Percentiles rank a stretch among this genome's conserved stretches.
phyloP scores from a whole-genome alignment of 257 asterid genomes.

The Salvia miltiorrhiza region DNA sequence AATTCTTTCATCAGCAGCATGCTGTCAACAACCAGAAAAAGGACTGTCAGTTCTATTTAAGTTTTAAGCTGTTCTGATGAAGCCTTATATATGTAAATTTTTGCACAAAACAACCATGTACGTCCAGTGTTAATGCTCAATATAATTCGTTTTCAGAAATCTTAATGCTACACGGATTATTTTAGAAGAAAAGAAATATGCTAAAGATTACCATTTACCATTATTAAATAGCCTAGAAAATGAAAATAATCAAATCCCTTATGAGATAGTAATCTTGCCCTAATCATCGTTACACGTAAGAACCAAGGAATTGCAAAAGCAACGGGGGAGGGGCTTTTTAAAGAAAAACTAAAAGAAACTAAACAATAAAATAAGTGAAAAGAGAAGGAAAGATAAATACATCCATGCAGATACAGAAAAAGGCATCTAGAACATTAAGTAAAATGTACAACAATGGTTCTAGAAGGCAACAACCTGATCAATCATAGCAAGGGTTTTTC shows the following conservation, averaged over 20 bases:
- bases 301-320: neutral
- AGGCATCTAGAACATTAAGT: neutral
- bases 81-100: neutral
- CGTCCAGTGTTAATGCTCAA: neutral
- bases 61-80: conserved; percentile 17
- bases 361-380: neutral
- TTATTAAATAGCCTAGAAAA: neutral
- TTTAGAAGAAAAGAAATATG: neutral
- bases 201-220: neutral
- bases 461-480: conserved; percentile 70
- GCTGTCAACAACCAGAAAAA: conserved; percentile 51
- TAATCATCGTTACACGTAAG: neutral
- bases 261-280: neutral
- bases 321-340: neutral
- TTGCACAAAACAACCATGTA: neutral
- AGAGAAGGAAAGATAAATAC: neutral
- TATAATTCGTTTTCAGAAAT: neutral
- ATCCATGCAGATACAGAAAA: neutral
- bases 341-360: neutral
- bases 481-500: conserved; percentile 67
- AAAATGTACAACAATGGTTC: conserved; percentile 1
- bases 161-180: neutral
- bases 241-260: neutral
- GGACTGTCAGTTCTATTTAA: conserved; percentile 5
- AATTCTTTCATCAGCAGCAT: conserved; percentile 99